These are phyloP conservation scores for Silene latifolia DNA, from an alignment of 148 eudicot species.

Conservation along the genomic window DNA sequence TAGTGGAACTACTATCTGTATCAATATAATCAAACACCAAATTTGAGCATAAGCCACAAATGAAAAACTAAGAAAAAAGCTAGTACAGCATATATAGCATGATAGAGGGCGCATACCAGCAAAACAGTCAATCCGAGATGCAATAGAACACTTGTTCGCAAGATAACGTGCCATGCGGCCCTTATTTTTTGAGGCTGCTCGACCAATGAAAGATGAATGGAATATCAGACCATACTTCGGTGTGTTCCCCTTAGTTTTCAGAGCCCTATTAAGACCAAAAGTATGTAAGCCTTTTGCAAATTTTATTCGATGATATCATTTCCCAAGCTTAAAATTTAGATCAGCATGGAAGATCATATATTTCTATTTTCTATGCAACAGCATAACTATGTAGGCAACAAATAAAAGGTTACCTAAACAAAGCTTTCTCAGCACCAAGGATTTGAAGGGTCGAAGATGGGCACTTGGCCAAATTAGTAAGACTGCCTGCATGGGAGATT, in stretches of 20 bases:
- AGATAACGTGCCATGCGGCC: constrained; percentile 99
- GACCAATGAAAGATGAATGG: constrained; percentile 98
- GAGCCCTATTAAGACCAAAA: constrained; percentile 50
- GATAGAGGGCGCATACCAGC: constrained; percentile 44
- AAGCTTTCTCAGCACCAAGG: constrained; percentile 98
- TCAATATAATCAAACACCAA: constrained; percentile 13
- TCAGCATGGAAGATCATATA: not conserved
- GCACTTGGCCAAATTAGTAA: constrained; percentile 95
- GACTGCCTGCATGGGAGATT: constrained; percentile 98
- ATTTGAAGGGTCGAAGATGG: constrained; percentile 96
- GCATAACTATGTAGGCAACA: not conserved
- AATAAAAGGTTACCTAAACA: constrained; percentile 57
- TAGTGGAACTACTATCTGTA: constrained; percentile 67
- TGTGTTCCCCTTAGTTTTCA: constrained; percentile 90
- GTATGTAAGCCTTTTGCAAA: not conserved
- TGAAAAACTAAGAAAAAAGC: not conserved
- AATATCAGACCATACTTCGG: constrained; percentile 96
- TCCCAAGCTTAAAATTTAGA: too few species aligned
- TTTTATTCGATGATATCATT: too few species aligned
- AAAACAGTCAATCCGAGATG: constrained; percentile 94
- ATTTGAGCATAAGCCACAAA: not conserved
- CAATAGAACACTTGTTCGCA: constrained; percentile 98
- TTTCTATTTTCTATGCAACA: not conserved
- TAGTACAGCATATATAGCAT: not conserved
- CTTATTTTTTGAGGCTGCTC: constrained; percentile 88